Evolutionary conservation across 441 rosid species (phyloP), one percentile per base, ranked within the genome.

Genomic region (Brassica balearica): DNA sequence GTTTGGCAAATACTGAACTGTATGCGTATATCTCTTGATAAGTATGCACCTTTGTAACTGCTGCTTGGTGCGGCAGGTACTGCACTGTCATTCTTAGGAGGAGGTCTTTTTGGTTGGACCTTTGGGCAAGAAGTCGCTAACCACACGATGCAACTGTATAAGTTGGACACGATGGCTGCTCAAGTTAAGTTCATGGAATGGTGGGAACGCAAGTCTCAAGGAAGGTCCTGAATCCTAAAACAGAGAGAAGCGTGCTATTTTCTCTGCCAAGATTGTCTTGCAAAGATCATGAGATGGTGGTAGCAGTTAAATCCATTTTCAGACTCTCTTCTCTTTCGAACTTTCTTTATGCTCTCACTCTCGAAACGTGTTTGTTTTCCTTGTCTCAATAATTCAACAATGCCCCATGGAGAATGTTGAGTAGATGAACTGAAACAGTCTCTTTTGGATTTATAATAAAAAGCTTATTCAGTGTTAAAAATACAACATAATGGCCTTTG

Each of bases 151-250:
- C 98, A 92, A 68, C 96, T 93, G 23, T 96, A 96, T 80, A 89
- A 87, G 87, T 5, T 93, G 86, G 97, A 96, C 81, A 90, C 97
- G 23, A 72, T 86, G 94, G 86, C 88, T 2, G 97, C 99, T 0
- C 94, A 95, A 81, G 87, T 77, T 55, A 93, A 92, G 91, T 95
- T 90, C 80, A 9, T 95, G 91, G 97, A 95, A 75, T 93, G 97
- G 97, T 91, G 95, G 97, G 88, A 92, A 84, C 73, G 14, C 66
- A 82, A 77, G 73, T 22, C 38, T 34, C 81, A 81, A 32, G 48
- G 77, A 73, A 77, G 81, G 72, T 55, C 46, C 67, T 73, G 66
- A 81, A 73, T 38, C 69, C 12, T 12, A 10, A 43, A 10, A 41
- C 58, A 51, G 59, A 5, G 62, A 58, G 43, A 56, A 27, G 36